Evolutionary conservation across 1,284 basidiomycete species (phyloP).

Genomic region (Ganoderma boninense): DNA sequence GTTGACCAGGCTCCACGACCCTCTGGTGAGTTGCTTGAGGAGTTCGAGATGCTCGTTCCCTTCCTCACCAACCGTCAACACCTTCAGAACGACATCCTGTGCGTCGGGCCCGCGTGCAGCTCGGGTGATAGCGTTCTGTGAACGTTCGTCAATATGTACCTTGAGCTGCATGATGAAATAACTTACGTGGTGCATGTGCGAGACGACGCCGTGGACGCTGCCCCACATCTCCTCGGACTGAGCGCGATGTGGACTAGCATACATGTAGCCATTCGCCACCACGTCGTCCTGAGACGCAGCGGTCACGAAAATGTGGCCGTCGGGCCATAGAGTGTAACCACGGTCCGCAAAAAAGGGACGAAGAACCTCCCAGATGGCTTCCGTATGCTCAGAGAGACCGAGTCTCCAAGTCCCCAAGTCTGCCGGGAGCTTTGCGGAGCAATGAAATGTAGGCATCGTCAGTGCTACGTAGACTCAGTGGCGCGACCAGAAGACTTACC

Average conservation of each 20-base stretch:
- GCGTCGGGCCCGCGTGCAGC: slow-evolving; percentile 8
- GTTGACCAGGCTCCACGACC: neutral
- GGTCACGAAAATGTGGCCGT: neutral
- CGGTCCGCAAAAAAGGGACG: neutral
- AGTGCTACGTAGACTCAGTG: neutral
- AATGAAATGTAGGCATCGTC: neutral
- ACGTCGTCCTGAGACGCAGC: neutral
- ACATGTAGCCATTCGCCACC: neutral
- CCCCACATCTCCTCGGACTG: neutral
- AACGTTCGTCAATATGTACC: neutral
- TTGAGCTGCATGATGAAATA: neutral
- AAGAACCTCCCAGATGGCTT: neutral
- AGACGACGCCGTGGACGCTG: neutral
- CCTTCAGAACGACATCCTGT: slow-evolving; percentile 6
- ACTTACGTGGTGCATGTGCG: neutral
- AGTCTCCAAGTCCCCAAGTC: neutral
- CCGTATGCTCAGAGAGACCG: neutral
- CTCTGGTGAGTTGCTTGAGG: slow-evolving; percentile 4
- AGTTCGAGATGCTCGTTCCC: slow-evolving; percentile 13
- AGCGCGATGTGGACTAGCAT: neutral
- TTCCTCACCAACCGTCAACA: slow-evolving; percentile 3
- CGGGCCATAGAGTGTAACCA: neutral
- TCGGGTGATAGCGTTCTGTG: slow-evolving; percentile 4
- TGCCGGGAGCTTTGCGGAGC: neutral
- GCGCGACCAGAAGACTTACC: too few relatives aligned